Conservation (phyloP, 164 flowering plant species). For the Buxus sempervirens region DNA sequence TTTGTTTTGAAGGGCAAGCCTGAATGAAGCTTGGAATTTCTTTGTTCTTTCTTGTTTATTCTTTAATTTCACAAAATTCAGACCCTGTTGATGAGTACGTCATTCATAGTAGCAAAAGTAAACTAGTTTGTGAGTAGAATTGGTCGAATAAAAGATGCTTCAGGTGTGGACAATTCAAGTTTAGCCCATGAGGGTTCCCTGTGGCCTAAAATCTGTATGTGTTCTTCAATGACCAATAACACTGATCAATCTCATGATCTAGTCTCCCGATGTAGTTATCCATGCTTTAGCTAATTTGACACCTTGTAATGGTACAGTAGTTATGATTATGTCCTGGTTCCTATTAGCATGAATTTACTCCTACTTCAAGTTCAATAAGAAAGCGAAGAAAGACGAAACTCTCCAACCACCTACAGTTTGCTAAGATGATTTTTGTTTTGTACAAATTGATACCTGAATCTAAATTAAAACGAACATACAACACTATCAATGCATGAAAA, state of each 20-base stretch:
- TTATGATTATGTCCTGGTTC: too few species aligned
- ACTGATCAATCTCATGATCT: neutral
- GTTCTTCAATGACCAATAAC: neutral
- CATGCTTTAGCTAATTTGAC: too few species aligned
- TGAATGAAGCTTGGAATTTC: neutral
- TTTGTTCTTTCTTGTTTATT: neutral
- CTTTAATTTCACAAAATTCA: neutral
- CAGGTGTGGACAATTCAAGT: neutral
- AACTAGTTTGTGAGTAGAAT: neutral
- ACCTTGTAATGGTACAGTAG: neutral
- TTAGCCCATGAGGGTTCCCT: too few species aligned
- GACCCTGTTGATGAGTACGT: neutral
- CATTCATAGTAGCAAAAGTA: neutral
- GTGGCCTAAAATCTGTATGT: neutral
- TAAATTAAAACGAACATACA: neutral
- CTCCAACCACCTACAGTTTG: too few species aligned
- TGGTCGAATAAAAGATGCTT: neutral
- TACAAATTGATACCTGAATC: neutral
- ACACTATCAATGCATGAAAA: too few species aligned
- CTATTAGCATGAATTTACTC: too few species aligned
- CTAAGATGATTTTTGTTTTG: too few species aligned
- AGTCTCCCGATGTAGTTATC: neutral
- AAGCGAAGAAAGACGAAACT: too few species aligned
- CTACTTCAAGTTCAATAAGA: too few species aligned
- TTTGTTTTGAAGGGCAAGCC: neutral